A percentile compares a stretch with the other conserved stretches of the same genome.
phyloP scores from a whole-genome alignment of 2,329 filamentous ascomycete species.

The Trichoderma sp. region DNA sequence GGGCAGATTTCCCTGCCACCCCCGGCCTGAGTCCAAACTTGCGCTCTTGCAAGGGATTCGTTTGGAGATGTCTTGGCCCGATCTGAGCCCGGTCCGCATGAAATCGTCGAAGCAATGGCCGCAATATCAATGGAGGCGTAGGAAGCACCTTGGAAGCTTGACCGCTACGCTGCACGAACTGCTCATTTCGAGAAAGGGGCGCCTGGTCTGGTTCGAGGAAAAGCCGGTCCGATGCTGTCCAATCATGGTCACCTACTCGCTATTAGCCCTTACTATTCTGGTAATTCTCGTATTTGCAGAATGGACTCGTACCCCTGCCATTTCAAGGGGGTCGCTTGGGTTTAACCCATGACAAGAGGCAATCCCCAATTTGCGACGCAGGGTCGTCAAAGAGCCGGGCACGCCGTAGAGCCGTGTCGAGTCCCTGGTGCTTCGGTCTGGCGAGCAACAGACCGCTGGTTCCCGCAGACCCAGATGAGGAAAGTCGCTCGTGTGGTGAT shows the following conservation, averaged over 20 bases:
- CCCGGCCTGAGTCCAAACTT: constrained; percentile 8
- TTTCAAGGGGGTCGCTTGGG: constrained; percentile 19
- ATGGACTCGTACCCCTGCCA: constrained; percentile 10
- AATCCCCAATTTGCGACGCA: constrained; percentile 20
- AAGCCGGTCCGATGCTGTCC: constrained; percentile 9
- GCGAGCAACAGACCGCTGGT: constrained; percentile 7
- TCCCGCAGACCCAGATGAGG: constrained; percentile 12
- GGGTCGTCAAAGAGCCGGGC: constrained; percentile 7
- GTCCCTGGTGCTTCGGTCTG: not conserved
- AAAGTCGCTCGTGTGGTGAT: constrained; percentile 7
- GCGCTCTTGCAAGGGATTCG: constrained; percentile 14
- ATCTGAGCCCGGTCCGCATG: constrained; percentile 11
- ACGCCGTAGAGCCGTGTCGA: constrained; percentile 2
- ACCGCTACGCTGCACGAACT: constrained; percentile 8
- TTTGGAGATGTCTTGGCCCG: constrained; percentile 26
- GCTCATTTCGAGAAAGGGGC: constrained; percentile 27
- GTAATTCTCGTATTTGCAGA: constrained; percentile 27
- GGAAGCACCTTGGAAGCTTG: constrained; percentile 3
- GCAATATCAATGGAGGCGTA: not conserved
- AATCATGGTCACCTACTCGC: constrained; percentile 15
- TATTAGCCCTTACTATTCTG: constrained; percentile 25
- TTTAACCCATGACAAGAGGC: constrained; percentile 8
- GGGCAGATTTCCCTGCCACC: constrained; percentile 7
- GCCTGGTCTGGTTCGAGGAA: constrained; percentile 3
- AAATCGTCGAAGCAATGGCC: not conserved